Percentiles rank a stretch among this genome's conserved stretches.
Evolutionary conservation across 1,284 basidiomycete genomes (phyloP).

Genomic region (Pholiota adiposa): DNA sequence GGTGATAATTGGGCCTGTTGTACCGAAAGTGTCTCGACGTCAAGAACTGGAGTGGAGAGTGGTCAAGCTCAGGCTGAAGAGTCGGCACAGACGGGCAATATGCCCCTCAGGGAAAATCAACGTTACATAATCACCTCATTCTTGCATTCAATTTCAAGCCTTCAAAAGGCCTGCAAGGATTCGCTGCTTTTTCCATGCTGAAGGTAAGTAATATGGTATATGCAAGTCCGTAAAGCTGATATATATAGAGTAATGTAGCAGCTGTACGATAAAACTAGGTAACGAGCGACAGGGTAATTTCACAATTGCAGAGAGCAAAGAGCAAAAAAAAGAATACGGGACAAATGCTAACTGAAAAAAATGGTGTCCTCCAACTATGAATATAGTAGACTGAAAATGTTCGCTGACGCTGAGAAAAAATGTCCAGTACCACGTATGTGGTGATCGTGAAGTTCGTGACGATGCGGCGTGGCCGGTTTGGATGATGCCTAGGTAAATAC

Average conservation of each 20-base stretch:
- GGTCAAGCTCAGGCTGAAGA: background rate
- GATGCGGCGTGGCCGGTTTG: background rate
- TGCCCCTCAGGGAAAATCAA: background rate
- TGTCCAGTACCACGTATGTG: background rate
- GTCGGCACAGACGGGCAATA: background rate
- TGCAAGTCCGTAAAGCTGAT: background rate
- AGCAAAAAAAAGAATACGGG: background rate
- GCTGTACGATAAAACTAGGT: background rate
- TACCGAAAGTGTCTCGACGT: background rate
- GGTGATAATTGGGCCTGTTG: background rate
- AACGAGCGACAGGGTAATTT: background rate
- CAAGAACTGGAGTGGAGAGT: background rate
- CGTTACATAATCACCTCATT: background rate
- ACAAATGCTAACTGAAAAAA: background rate
- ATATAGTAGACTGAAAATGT: background rate
- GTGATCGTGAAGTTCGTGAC: slow-evolving; percentile 11
- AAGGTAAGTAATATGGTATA: too few relatives aligned
- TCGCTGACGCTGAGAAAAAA: background rate
- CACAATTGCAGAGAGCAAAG: background rate
- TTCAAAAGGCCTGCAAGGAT: too few relatives aligned
- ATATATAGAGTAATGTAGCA: background rate
- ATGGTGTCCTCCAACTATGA: background rate
- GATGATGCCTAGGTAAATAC: background rate
- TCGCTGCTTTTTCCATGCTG: too few relatives aligned
- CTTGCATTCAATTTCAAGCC: background rate